These are phyloP conservation scores for Xylaria venustula DNA, from an alignment of 495 filamentous ascomycete species.

Conservation along the genomic window DNA sequence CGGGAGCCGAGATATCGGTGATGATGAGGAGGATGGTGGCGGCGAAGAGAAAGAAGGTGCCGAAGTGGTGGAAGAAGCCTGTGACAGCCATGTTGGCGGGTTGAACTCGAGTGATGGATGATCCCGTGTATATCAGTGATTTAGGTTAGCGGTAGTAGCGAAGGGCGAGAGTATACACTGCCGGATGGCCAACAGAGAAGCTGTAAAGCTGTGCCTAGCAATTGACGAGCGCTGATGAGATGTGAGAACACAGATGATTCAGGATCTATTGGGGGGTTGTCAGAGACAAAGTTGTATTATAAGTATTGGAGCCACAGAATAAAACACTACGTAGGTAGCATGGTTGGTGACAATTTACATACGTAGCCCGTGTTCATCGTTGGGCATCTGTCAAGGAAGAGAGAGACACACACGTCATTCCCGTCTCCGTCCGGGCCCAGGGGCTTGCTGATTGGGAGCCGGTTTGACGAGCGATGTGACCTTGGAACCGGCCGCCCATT, in stretches of 20 bases:
- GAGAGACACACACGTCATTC: conserved; percentile 11
- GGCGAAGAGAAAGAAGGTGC: conserved; percentile 57
- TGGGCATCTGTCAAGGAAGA: conserved; percentile 1
- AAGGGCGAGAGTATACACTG: neutral
- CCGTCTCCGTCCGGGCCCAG: neutral
- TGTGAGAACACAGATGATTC: neutral
- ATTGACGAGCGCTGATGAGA: neutral
- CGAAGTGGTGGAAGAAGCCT: conserved; percentile 56
- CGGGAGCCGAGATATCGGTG: conserved; percentile 57
- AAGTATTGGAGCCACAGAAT: neutral
- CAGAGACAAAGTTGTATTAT: neutral
- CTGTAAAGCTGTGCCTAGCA: neutral
- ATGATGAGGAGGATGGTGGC: conserved; percentile 56
- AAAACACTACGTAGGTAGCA: too few relatives aligned
- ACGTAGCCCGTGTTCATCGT: neutral
- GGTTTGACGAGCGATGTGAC: conserved; percentile 2
- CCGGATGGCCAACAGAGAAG: neutral
- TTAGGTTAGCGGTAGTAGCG: neutral
- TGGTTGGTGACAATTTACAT: neutral
- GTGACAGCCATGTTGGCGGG: conserved; percentile 41
- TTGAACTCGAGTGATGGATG: neutral
- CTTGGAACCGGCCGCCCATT: neutral
- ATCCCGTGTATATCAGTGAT: neutral
- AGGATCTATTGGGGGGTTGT: neutral
- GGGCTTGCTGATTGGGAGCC: neutral